phyloP scores from a whole-genome alignment of 306 rosid genomes.

The Crataegus laevigata region DNA sequence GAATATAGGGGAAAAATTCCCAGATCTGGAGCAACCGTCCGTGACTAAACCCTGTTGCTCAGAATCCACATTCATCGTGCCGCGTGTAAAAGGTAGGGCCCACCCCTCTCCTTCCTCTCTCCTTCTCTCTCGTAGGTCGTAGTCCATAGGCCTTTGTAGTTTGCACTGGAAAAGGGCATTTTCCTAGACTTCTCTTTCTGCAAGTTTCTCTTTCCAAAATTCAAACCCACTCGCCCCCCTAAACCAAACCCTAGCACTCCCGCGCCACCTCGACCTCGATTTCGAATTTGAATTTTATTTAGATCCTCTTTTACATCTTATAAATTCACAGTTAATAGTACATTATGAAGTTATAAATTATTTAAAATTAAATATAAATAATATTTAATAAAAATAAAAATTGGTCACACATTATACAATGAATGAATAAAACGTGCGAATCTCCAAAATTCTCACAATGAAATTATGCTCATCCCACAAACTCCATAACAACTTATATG shows the following conservation, averaged over 20 bases:
- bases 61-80: background rate
- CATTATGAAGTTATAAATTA: too few relatives aligned
- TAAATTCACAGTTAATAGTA: accelerated
- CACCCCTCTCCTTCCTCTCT: background rate
- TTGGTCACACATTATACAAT: accelerated
- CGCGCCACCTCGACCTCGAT: background rate
- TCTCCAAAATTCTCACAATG: too few relatives aligned
- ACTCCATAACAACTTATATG: too few relatives aligned
- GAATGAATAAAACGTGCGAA: too few relatives aligned
- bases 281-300: too few relatives aligned
- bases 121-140: background rate
- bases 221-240: background rate
- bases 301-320: too few relatives aligned
- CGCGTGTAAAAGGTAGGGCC: background rate
- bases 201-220: background rate
- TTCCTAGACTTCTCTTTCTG: background rate
- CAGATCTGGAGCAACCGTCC: slow-evolving; percentile 29
- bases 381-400: accelerated
- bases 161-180: background rate
- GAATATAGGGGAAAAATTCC: slow-evolving; percentile 13
- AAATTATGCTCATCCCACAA: too few relatives aligned
- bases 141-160: background rate
- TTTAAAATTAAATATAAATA: too few relatives aligned
- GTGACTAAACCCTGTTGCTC: slow-evolving; percentile 17
- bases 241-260: background rate